A percentile compares a stretch with the other conserved stretches of the same genome.
phyloP scores from a whole-genome alignment of 2,329 filamentous ascomycete genomes.

The Penicillium janthinellum region DNA sequence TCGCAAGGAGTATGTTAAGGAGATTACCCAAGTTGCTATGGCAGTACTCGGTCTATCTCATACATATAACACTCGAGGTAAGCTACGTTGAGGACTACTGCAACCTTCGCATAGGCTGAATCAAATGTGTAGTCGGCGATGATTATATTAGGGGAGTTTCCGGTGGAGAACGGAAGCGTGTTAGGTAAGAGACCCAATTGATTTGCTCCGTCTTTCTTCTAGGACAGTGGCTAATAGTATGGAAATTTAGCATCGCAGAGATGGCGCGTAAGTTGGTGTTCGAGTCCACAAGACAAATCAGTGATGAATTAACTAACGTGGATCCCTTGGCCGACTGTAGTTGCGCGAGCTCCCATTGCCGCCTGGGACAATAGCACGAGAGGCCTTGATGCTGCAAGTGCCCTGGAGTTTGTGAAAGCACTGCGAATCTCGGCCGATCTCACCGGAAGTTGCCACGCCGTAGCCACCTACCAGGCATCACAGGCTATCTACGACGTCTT shows the following conservation, averaged over 20 bases:
- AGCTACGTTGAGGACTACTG: no score
- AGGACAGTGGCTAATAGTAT: background rate
- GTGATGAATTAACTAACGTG: no score
- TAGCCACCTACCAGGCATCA: constrained; percentile 61
- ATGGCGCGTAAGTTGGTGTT: constrained; percentile 30
- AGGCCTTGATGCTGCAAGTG: constrained; percentile 59
- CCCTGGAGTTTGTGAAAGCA: constrained; percentile 60
- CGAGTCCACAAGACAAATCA: no score
- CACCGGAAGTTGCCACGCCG: constrained; percentile 52
- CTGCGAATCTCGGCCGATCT: constrained; percentile 55
- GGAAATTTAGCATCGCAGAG: constrained; percentile 35
- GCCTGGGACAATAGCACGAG: constrained; percentile 54
- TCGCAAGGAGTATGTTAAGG: constrained; percentile 39
- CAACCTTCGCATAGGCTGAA: background rate
- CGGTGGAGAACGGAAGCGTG: constrained; percentile 64
- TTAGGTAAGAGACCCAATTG: constrained; percentile 41
- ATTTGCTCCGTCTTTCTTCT: no score
- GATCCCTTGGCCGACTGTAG: background rate
- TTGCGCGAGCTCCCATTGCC: constrained; percentile 34
- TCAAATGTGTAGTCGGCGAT: constrained; percentile 42
- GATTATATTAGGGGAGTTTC: constrained; percentile 64
- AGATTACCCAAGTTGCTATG: constrained; percentile 46
- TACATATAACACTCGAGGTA: constrained; percentile 49
- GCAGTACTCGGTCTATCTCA: constrained; percentile 45
- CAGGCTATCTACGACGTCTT: constrained; percentile 64